Conservation (phyloP, 83 land plant species). For the Picea engelmannii region DNA sequence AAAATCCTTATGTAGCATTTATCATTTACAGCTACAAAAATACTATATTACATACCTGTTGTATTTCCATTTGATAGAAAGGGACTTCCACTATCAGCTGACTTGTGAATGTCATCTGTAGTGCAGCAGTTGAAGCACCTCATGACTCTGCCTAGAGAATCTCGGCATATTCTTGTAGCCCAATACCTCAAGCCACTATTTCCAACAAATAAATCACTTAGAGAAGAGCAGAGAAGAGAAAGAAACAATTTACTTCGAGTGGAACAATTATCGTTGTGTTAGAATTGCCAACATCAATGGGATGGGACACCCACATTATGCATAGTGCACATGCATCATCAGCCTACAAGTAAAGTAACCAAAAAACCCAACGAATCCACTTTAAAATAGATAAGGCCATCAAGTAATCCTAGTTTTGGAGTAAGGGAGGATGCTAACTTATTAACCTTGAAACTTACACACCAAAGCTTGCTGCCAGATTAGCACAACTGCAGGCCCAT, state of each 20-base stretch:
- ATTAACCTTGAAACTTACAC: neutral
- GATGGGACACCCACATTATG: no score
- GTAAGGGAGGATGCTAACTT: neutral
- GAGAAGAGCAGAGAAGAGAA: no score
- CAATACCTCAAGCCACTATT: neutral
- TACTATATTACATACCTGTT: neutral
- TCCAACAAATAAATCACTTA: no score
- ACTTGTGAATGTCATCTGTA: slow-evolving; percentile 1
- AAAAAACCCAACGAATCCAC: neutral
- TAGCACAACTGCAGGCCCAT: no score
- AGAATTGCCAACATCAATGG: neutral
- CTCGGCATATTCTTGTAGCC: neutral
- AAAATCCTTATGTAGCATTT: neutral
- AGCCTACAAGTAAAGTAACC: no score
- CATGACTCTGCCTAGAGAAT: no score
- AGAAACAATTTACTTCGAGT: neutral
- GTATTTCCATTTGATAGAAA: slow-evolving; percentile 3
- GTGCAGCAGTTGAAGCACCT: neutral
- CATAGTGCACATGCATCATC: no score
- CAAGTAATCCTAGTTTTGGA: neutral
- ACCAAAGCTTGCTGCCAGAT: neutral
- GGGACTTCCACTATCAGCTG: slow-evolving; percentile 1
- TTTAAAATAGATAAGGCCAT: neutral
- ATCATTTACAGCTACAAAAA: neutral
- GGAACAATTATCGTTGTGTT: neutral